Evolutionary conservation across 257 asterid genomes (phyloP).

Genomic region (Haberlea rhodopensis): DNA sequence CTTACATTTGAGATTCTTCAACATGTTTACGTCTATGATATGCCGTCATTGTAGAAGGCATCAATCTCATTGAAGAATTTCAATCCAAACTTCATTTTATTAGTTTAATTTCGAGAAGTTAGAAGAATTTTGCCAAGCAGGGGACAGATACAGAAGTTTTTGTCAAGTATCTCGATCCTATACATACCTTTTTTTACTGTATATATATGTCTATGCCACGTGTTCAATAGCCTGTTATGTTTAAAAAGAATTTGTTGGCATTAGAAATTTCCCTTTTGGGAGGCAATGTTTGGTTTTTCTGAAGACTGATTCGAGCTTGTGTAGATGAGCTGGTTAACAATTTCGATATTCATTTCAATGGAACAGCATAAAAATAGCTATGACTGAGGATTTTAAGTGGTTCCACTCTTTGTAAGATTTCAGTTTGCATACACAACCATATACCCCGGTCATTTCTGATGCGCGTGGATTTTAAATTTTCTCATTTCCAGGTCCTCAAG

Average conservation of each 20-base stretch:
- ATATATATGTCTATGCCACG: background rate
- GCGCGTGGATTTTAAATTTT: background rate
- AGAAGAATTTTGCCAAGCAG: too few species aligned
- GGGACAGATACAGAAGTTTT: too few species aligned
- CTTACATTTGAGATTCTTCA: background rate
- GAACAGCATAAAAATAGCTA: background rate
- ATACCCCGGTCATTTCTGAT: background rate
- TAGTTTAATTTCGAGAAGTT: too few species aligned
- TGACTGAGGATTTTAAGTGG: background rate
- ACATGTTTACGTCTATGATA: background rate
- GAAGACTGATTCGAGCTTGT: too few species aligned
- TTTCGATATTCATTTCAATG: too few species aligned
- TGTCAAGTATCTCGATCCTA: too few species aligned
- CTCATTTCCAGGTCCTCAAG: constrained; percentile 70
- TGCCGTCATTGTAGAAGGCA: background rate
- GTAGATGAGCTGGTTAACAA: too few species aligned
- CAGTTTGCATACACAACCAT: background rate
- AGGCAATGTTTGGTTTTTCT: too few species aligned
- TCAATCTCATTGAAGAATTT: background rate
- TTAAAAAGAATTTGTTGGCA: too few species aligned
- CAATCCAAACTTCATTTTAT: too few species aligned
- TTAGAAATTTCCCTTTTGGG: too few species aligned
- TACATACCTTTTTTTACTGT: too few species aligned
- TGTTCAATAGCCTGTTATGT: background rate
- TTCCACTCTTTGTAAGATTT: constrained; percentile 11